Evolutionary conservation across 208 protist genomes (phyloP), one percentile per base, ranked within the genome.

Genomic region (Acanthamoeba triangularis): DNA sequence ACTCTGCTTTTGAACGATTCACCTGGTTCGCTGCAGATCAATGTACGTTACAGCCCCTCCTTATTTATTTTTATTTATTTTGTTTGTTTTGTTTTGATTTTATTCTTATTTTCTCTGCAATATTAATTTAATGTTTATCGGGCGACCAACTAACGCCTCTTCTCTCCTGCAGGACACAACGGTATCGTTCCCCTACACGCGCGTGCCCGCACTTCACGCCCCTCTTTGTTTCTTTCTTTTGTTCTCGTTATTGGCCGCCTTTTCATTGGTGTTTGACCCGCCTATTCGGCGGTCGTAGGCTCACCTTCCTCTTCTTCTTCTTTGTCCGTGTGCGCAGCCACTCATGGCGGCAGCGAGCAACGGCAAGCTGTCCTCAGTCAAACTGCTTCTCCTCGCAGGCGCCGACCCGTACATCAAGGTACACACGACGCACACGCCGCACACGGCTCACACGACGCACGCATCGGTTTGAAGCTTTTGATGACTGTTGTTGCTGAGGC

Each of bases 371-470:
- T n/a, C 18, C 20, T 14, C 76, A 4, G 44, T 85, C 13, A 47
- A 56, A 30, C 44, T 85, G 44, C 76, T 85, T 23, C 76, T 85
- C 11, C 25, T 35, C 10, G 76, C 76, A 14, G 41, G 41, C 11
- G 76, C 76, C 44, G 76, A 85, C 56, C 76, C 76, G 5, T 56
- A 85, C 76, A 23, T 85, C 35, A 11, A 59, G 76, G 76, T 80
- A 49, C n/a, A n/a, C n/a, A n/a, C n/a, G n/a, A 35, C 35, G 28
- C 16, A 23, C 72, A 49, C 41, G 18, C 11, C 11, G 7, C n/a
- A 18, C 6, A 8, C n/a, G n/a, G 16, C n/a, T 69, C 61, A 33
- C 25, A 69, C n/a, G 6, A 33, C n/a, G 5, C n/a, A 5, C 6
- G 5, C n/a, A n/a, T n/a, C n/a, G n/a, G n/a, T n/a, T n/a, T n/a